Evolutionary conservation across 257 asterid genomes (phyloP), one percentile per base, ranked within the genome.

Genomic region (Rubia yunnanensis): DNA sequence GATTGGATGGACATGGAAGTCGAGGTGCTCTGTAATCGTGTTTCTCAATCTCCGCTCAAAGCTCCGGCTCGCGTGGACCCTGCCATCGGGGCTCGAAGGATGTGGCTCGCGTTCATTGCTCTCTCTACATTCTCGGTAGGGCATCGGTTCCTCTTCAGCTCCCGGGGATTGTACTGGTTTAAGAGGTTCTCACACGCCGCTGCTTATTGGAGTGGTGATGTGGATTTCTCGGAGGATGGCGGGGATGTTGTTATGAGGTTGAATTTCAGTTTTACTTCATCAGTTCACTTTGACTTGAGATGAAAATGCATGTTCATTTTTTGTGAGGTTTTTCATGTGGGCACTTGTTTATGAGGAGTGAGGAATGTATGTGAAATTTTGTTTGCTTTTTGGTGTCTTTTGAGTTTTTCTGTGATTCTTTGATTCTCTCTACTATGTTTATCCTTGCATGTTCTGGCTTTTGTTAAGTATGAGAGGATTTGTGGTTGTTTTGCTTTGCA

Each of bases 1-100:
- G 61, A 89, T 92, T 84, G 99, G 99, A 4, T 92, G 99, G 99
- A 86, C 96, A 10, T 92, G 97, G 99, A 75, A 89, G 72, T 94
- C 97, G 24, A 74, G 95, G 64, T 89, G 96, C 96, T 83, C 92
- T 50, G 95, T 97, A 0, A 71, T 92, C 70, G 69, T 89, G n/a
- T 88, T 79, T 72, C 81, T 89, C 15, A 95, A 96, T 0, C 72
- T 87, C 75, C 87, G 96, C 66, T 89, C 97, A 3, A 92, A 87
- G 77, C 72, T 86, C 79, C 87, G 95, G 57, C 82, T 86, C 55
- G 27, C 77, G 14, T 92, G 97, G 99, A 84, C 99, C 20, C 66
- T 78, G 58, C 95, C 96, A 49, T 94, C 96, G 49, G 99, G 98
- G 96, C 98, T 27, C 82, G 95, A 50, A 76, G 96, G 48, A 79